phyloP scores from a whole-genome alignment of 2,329 filamentous ascomycete species.

The Pseudocercospora crystallina region DNA sequence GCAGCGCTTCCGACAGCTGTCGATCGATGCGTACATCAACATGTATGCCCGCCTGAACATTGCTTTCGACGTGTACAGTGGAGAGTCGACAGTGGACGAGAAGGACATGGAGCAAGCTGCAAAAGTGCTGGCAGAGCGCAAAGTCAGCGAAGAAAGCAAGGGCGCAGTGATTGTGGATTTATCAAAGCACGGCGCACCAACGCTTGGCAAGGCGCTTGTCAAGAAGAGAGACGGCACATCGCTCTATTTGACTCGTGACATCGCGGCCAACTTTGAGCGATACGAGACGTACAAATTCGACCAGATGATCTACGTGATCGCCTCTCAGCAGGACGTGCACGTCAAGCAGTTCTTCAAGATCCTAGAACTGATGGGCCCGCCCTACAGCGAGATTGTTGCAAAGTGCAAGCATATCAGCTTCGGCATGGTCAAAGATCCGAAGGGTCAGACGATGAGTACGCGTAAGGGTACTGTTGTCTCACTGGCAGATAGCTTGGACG shows the following conservation, averaged over 20 bases:
- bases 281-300: constrained; percentile 62
- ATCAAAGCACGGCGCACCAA: constrained; percentile 65
- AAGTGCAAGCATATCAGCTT: constrained; percentile 66
- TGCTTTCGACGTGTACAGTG: constrained; percentile 65
- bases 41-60: constrained; percentile 66
- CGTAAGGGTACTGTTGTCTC: constrained; percentile 56
- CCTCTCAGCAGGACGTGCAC: constrained; percentile 64
- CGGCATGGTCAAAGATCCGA: constrained; percentile 56
- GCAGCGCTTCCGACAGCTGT: constrained; percentile 63
- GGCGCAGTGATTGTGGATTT: constrained; percentile 70
- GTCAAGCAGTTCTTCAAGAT: constrained; percentile 66
- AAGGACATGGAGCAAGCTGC: constrained; percentile 64
- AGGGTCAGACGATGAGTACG: constrained; percentile 60
- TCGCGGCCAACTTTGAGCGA: constrained; percentile 65
- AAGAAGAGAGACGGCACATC: constrained; percentile 67
- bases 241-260: constrained; percentile 68
- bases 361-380: constrained; percentile 60
- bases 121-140: constrained; percentile 57
- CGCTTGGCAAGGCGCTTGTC: constrained; percentile 66
- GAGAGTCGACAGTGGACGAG: constrained; percentile 65
- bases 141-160: constrained; percentile 63
- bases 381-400: constrained; percentile 54
- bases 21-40: constrained; percentile 63
- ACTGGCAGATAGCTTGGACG: constrained; percentile 51
- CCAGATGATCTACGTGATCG: constrained; percentile 68